Evolutionary conservation across 2,329 filamentous ascomycete species (phyloP).

Genomic region (Epicoccum nigrum): DNA sequence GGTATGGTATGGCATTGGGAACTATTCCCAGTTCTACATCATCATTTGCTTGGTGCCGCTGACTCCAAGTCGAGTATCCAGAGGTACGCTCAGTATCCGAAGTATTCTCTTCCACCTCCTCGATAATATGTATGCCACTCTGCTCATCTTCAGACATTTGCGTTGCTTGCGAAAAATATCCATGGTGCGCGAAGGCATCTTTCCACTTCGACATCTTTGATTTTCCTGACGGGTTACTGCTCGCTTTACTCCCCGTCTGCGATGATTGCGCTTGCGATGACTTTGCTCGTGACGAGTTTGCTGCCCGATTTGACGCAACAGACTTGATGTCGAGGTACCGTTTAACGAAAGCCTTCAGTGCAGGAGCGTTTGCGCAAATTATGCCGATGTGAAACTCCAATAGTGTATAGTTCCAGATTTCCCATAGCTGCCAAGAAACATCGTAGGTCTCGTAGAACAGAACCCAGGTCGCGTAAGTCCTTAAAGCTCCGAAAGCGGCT

Average conservation of each 20-base stretch:
- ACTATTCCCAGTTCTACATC: neutral
- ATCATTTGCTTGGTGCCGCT: neutral
- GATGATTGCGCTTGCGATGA: neutral
- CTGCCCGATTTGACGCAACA: neutral
- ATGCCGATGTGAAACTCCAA: slow-evolving; percentile 26
- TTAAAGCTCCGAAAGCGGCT: slow-evolving; percentile 16
- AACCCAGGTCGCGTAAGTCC: slow-evolving; percentile 15
- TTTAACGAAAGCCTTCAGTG: slow-evolving; percentile 24
- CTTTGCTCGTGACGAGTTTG: neutral
- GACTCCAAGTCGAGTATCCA: neutral
- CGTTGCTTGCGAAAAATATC: neutral
- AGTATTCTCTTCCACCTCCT: neutral
- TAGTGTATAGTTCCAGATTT: slow-evolving; percentile 18
- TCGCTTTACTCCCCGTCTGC: neutral
- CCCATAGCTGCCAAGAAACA: slow-evolving; percentile 23
- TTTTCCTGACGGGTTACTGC: neutral
- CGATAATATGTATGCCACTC: neutral
- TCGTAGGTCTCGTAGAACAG: slow-evolving; percentile 27
- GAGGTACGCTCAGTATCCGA: neutral
- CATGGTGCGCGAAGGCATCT: neutral
- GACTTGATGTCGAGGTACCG: slow-evolving; percentile 3
- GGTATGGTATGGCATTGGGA: neutral
- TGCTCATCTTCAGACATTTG: neutral
- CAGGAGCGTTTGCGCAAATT: slow-evolving; percentile 25
- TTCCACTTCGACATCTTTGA: neutral